A percentile compares a stretch with the other conserved stretches of the same genome.
These are phyloP conservation scores for Cocos nucifera DNA, from an alignment of 176 grass and related monocot genomes.

Conservation along the genomic window DNA sequence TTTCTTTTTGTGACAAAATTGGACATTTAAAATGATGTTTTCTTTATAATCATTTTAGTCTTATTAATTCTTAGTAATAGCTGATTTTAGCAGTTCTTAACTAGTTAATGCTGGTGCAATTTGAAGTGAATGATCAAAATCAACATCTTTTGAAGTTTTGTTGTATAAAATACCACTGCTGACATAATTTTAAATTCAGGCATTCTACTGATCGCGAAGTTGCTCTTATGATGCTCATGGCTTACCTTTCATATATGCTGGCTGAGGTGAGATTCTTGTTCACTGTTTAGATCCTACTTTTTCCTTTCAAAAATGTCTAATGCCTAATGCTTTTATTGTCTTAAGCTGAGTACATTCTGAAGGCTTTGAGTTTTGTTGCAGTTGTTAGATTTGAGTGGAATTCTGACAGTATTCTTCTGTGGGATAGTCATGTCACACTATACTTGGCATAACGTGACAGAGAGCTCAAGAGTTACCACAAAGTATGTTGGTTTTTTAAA, in stretches of 20 bases:
- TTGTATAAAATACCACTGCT: too few species aligned
- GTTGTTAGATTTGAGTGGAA: constrained; percentile 87
- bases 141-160: too few species aligned
- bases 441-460: constrained; percentile 98
- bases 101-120: neutral
- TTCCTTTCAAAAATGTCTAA: too few species aligned
- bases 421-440: constrained; percentile 99
- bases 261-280: constrained; percentile 53
- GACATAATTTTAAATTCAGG: constrained; percentile 24
- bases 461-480: constrained; percentile 97
- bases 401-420: constrained; percentile 97
- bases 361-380: constrained; percentile 25
- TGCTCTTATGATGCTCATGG: constrained; percentile 96
- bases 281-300: too few species aligned
- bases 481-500: constrained; percentile 43
- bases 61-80: neutral
- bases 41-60: neutral
- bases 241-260: constrained; percentile 97
- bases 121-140: neutral
- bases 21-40: neutral
- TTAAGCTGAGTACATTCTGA: neutral
- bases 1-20: too few species aligned
- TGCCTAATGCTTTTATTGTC: neutral
- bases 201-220: constrained; percentile 99
- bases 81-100: neutral